Percentiles rank a stretch among this genome's conserved stretches.
Evolutionary conservation across 768 basidiomycete species (phyloP).

Genomic region (Mycena polygramma): DNA sequence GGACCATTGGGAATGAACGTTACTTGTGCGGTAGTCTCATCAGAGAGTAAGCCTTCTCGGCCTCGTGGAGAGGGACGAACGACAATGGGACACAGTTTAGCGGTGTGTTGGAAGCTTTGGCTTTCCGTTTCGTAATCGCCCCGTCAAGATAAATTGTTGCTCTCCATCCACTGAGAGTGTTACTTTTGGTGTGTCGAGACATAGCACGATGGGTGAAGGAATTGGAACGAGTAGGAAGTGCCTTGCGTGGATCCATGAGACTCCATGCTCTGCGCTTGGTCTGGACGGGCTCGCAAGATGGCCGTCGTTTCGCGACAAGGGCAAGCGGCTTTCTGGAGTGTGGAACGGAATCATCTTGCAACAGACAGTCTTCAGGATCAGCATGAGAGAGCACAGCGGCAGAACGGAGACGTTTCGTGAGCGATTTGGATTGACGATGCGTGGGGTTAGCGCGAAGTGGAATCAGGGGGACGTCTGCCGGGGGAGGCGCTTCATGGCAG

Average conservation of each 20-base stretch:
- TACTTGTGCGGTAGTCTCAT: constrained; percentile 22
- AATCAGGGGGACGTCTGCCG: neutral
- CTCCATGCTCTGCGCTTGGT: constrained; percentile 26
- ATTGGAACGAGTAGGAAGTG: constrained; percentile 18
- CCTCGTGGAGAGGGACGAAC: constrained; percentile 30
- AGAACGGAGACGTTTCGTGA: constrained; percentile 28
- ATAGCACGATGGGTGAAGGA: constrained; percentile 17
- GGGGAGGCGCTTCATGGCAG: neutral
- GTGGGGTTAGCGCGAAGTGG: neutral
- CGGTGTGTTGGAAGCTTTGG: constrained; percentile 1
- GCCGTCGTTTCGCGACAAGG: constrained; percentile 7
- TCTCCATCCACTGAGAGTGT: constrained; percentile 31
- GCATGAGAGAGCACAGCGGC: constrained; percentile 31
- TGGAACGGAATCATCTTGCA: constrained; percentile 2
- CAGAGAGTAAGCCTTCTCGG: constrained; percentile 27
- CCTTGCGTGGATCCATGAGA: constrained; percentile 35
- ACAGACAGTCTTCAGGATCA: constrained; percentile 22
- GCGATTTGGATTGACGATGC: constrained; percentile 3
- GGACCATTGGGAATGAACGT: neutral
- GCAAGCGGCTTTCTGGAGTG: constrained; percentile 18
- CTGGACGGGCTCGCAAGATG: neutral
- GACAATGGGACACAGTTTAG: constrained; percentile 20
- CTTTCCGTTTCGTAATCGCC: constrained; percentile 16
- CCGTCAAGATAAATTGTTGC: constrained; percentile 18
- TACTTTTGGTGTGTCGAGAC: neutral